Conservation (phyloP, 129 eudicot species). For the Oenanthe sinensis region DNA sequence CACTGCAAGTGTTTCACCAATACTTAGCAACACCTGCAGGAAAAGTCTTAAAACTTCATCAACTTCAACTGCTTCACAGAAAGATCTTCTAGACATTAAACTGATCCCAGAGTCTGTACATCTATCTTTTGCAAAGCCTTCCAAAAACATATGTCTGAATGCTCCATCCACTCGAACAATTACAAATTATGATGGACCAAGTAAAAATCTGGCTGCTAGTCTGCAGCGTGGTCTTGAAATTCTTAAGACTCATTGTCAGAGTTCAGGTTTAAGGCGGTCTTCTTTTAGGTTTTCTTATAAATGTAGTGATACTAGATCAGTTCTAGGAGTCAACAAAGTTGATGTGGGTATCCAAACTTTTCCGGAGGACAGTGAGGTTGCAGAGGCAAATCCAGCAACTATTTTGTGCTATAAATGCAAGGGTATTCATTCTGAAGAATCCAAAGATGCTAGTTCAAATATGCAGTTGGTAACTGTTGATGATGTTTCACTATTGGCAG, state of each 20-base stretch:
- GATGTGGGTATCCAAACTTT: constrained; percentile 82
- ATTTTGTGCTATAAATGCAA: constrained; percentile 63
- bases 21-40: constrained; percentile 36
- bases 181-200: constrained; percentile 25
- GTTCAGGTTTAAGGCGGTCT: constrained; percentile 50
- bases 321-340: constrained; percentile 33
- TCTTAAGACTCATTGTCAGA: constrained; percentile 41
- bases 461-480: constrained; percentile 61
- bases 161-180: constrained; percentile 10
- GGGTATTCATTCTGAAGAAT: constrained; percentile 26
- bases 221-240: constrained; percentile 74
- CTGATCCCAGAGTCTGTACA: constrained; percentile 15
- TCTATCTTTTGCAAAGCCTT: constrained; percentile 32
- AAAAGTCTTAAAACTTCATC: constrained; percentile 66
- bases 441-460: constrained; percentile 29
- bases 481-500: constrained; percentile 33
- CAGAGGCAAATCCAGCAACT: constrained; percentile 21
- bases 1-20: constrained; percentile 62
- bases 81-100: constrained; percentile 19
- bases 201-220: constrained; percentile 74
- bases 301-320: constrained; percentile 35
- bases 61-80: constrained; percentile 51
- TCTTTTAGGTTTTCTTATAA: constrained; percentile 73
- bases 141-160: constrained; percentile 27
- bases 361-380: constrained; percentile 26